phyloP scores from a whole-genome alignment of 2,329 filamentous ascomycete species.

The Penicillium sp. region DNA sequence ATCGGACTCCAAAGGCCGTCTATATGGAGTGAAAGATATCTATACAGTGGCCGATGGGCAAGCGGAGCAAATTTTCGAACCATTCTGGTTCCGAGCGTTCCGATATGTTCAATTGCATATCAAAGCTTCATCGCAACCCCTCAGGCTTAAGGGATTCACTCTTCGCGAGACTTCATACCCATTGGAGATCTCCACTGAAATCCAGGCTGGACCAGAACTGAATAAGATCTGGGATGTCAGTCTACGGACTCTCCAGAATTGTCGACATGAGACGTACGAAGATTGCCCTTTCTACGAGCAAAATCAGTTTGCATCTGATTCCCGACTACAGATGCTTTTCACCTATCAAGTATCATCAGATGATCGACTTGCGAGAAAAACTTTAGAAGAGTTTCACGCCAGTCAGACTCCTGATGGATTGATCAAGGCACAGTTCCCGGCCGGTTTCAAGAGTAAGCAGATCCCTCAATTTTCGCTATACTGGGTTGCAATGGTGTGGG shows the following conservation, averaged over 20 bases:
- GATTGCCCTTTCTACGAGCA: conserved; percentile 34
- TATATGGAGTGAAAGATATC: conserved; percentile 8
- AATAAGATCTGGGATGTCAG: conserved; percentile 26
- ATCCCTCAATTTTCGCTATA: conserved; percentile 31
- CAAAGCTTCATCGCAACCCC: background rate
- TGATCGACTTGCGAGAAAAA: conserved; percentile 25
- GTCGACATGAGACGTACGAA: conserved; percentile 30
- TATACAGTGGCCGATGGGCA: conserved; percentile 7
- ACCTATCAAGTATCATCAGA: conserved; percentile 27
- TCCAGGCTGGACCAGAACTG: conserved; percentile 8
- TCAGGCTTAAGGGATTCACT: conserved; percentile 5
- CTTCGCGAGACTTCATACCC: conserved; percentile 12
- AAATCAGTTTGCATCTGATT: conserved; percentile 28
- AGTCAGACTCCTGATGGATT: conserved; percentile 22
- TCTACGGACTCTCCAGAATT: conserved; percentile 25
- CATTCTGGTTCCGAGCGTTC: conserved; percentile 16
- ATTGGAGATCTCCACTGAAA: conserved; percentile 10
- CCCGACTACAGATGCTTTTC: conserved; percentile 25
- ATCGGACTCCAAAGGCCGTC: conserved; percentile 5
- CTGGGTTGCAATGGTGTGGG: conserved; percentile 26
- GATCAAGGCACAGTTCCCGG: conserved; percentile 24
- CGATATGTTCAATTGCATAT: conserved; percentile 14
- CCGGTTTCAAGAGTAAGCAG: conserved; percentile 16
- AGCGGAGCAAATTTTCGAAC: conserved; percentile 8
- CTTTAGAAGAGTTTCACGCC: conserved; percentile 25